A percentile compares a stretch with the other conserved stretches of the same genome.
phyloP scores from a whole-genome alignment of 2,329 filamentous ascomycete genomes.

The Rasamsonia emersonii region DNA sequence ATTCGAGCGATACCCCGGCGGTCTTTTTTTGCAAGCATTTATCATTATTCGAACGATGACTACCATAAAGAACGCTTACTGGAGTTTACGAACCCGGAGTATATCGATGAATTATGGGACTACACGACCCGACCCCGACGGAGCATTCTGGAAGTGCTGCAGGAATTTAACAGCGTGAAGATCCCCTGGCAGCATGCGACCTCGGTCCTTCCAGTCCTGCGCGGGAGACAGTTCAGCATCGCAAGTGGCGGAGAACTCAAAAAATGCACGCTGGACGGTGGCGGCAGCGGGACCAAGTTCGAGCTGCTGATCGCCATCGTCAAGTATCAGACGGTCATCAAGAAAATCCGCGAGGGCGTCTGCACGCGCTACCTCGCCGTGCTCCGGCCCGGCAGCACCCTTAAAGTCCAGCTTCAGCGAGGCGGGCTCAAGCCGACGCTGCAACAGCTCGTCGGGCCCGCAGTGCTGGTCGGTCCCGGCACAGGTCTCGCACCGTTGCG shows the following conservation, averaged over 20 bases:
- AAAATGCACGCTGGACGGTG: constrained; percentile 20
- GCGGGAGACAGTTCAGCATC: constrained; percentile 91
- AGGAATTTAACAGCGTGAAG: constrained; percentile 78
- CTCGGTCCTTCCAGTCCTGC: constrained; percentile 68
- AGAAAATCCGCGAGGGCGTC: constrained; percentile 73
- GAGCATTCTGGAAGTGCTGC: constrained; percentile 83
- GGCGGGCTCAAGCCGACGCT: constrained; percentile 42
- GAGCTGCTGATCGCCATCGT: constrained; percentile 81
- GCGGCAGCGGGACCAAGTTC: constrained; percentile 44
- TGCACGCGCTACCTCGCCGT: constrained; percentile 78
- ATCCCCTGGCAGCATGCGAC: constrained; percentile 67
- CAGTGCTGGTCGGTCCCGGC: constrained; percentile 73
- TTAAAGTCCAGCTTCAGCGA: constrained; percentile 53
- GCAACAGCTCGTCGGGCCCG: constrained; percentile 45
- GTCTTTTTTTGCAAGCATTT: constrained; percentile 71
- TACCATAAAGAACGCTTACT: constrained; percentile 72
- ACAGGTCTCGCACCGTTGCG: constrained; percentile 83
- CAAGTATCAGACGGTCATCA: constrained; percentile 81
- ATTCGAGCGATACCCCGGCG: constrained; percentile 83
- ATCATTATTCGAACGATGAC: constrained; percentile 62
- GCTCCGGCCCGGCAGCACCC: constrained; percentile 48
- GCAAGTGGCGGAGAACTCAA: constrained; percentile 59
- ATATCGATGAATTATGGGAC: constrained; percentile 87
- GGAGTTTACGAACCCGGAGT: constrained; percentile 72
- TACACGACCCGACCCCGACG: constrained; percentile 86